Evolutionary conservation across 1,139 yeast genomes (phyloP), one percentile per base, ranked within the genome.

Genomic region (Magnusiomyces ingens): DNA sequence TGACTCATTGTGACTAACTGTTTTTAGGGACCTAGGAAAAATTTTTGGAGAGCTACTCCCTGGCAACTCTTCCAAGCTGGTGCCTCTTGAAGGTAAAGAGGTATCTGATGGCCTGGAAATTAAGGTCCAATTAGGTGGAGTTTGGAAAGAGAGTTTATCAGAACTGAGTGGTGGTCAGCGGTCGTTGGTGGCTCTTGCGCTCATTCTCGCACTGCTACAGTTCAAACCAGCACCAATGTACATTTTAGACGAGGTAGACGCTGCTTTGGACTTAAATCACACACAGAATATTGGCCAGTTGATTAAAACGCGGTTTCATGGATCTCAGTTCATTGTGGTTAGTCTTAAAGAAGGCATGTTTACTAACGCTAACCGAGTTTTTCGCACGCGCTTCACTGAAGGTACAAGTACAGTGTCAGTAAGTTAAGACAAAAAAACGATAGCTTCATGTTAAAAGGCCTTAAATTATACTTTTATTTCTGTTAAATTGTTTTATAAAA

Each of bases 181-280:
- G 60, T 93, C 98, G 0, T 78, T 93, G 59, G 88, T 91, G 60
- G 99, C 99, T 0, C 73, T 93, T 51, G 87, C 98, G 2, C 75
- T 93, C 62, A 91, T 91, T 60, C 78, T 91, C 80, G 96, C 98
- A 0, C 74, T 93, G 57, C 74, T 93, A 54, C 96, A 91, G 68
- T 91, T 88, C 74, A 89, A 90, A 67, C 99, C 99, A 1, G 98
- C 99, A 0, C 99, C 99, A 11, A 88, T 93, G 96, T 93, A 93
- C 67, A 91, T 93, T 62, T 75, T 93, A 56, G 99, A 93, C 71
- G 99, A 93, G 71, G 97, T 93, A 41, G 99, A 93, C 71, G 99
- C 99, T 1, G 99, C 99, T 1, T 77, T 94, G 59, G 99, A 94
- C 74, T 78, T 91, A 59, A 88, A 95, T 53, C 99, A 94, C 68